A percentile compares a stretch with the other conserved stretches of the same genome.
Evolutionary conservation across 1,139 yeast genomes (phyloP).

Genomic region (Saccharomycopsis hybrid): DNA sequence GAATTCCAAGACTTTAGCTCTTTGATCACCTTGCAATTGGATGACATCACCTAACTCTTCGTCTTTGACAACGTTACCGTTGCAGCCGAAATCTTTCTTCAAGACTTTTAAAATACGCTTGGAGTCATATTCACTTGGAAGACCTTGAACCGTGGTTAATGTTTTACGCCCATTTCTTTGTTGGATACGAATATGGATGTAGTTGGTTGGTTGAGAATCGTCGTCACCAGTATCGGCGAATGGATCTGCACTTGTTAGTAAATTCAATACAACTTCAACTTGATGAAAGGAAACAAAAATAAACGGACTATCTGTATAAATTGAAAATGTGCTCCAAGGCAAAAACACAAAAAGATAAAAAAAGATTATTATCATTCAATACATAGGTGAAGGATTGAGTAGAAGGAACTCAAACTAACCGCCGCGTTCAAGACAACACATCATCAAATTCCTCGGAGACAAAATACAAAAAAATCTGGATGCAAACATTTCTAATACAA

Average conservation of each 20-base stretch:
- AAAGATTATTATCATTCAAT: neutral
- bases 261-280: neutral
- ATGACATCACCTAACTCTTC: conserved; percentile 95
- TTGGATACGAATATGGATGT: conserved; percentile 97
- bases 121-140: conserved; percentile 90
- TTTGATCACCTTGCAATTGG: conserved; percentile 98
- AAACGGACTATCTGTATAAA: neutral
- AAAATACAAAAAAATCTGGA: no score
- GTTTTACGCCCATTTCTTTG: conserved; percentile 99
- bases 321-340: neutral
- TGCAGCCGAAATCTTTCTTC: conserved; percentile 97
- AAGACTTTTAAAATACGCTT: conserved; percentile 90
- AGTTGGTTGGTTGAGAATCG: conserved; percentile 92
- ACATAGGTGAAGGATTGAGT: no score
- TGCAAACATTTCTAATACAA: no score
- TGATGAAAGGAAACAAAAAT: conserved; percentile 1
- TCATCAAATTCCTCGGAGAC: no score
- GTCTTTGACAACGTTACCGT: conserved; percentile 96
- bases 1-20: conserved; percentile 93
- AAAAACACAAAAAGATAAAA: neutral
- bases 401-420: no score
- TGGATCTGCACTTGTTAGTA: conserved; percentile 53
- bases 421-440: no score
- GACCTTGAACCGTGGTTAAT: conserved; percentile 96
- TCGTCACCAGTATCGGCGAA: conserved; percentile 99